phyloP scores from a whole-genome alignment of 495 filamentous ascomycete species.

The Xylaria bambusicola region DNA sequence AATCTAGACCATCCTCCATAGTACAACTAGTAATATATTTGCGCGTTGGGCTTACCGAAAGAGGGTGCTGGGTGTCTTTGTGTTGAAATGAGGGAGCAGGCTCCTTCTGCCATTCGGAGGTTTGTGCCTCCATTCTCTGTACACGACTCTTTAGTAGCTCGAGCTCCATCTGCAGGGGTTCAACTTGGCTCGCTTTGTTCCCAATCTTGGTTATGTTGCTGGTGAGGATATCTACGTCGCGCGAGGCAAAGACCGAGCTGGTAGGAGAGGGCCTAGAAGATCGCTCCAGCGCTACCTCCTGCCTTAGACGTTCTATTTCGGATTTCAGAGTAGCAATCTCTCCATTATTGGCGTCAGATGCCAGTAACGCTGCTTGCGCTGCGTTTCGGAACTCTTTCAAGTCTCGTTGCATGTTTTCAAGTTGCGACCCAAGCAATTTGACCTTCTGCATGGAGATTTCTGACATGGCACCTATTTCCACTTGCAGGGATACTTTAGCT shows the following conservation, averaged over 20 bases:
- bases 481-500: constrained; percentile 6
- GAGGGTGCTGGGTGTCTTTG: background rate
- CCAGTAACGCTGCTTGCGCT: constrained; percentile 5
- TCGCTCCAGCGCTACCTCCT: constrained; percentile 31
- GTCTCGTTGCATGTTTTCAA: constrained; percentile 1
- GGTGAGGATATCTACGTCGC: constrained; percentile 42
- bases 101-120: background rate
- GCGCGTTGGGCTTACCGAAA: background rate
- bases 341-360: constrained; percentile 11
- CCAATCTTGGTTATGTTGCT: constrained; percentile 39
- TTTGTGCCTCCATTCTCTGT: constrained; percentile 29
- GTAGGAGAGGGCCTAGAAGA: constrained; percentile 12
- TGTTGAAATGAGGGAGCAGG: background rate
- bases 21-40: background rate
- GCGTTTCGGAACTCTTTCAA: background rate
- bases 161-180: constrained; percentile 44
- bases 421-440: background rate
- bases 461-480: constrained; percentile 1
- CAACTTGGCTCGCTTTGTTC: constrained; percentile 40
- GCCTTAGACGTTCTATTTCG: constrained; percentile 29
- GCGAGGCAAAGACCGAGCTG: constrained; percentile 26
- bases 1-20: background rate
- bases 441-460: constrained; percentile 18
- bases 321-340: constrained; percentile 22
- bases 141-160: constrained; percentile 40